Evolutionary conservation across 768 basidiomycete genomes (phyloP).

Genomic region (Neoboletus magnificus): DNA sequence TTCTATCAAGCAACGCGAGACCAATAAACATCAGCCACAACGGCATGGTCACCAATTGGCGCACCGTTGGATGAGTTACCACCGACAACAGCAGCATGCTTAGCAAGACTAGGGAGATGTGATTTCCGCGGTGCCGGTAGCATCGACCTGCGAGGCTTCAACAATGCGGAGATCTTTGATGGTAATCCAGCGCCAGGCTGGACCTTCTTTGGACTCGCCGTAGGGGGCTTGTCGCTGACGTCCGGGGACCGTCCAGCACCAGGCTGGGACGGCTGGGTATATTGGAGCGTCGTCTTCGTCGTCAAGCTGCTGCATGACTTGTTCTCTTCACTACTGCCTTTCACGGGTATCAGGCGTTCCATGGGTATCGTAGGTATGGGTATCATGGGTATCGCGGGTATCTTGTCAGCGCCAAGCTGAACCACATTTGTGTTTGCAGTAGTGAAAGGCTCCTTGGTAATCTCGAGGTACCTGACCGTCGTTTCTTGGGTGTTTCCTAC

Average conservation of each 20-base stretch:
- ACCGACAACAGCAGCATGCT: not conserved
- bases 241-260: slow-evolving; percentile 1
- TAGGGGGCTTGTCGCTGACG: not conserved
- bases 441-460: not conserved
- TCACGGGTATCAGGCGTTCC: slow-evolving; percentile 2
- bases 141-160: slow-evolving; percentile 10
- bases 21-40: not conserved
- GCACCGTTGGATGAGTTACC: slow-evolving; percentile 3
- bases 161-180: slow-evolving; percentile 2
- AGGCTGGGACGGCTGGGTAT: not conserved
- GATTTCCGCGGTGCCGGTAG: slow-evolving; percentile 9
- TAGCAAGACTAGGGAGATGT: not conserved
- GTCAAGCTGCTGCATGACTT: not conserved
- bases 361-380: slow-evolving; percentile 2
- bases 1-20: not conserved
- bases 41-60: not conserved
- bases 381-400: slow-evolving; percentile 5
- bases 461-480: not conserved
- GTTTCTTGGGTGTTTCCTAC: slow-evolving; percentile 1
- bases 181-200: not conserved
- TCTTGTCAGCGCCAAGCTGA: slow-evolving; percentile 8
- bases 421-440: not conserved
- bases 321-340: slow-evolving; percentile 18
- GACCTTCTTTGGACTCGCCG: not conserved
- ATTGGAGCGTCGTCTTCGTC: slow-evolving; percentile 3